Percentiles rank a stretch among this genome's conserved stretches.
Evolutionary conservation across 139 green algal genomes (phyloP).

Genomic region (Chlamydomonas sp.): DNA sequence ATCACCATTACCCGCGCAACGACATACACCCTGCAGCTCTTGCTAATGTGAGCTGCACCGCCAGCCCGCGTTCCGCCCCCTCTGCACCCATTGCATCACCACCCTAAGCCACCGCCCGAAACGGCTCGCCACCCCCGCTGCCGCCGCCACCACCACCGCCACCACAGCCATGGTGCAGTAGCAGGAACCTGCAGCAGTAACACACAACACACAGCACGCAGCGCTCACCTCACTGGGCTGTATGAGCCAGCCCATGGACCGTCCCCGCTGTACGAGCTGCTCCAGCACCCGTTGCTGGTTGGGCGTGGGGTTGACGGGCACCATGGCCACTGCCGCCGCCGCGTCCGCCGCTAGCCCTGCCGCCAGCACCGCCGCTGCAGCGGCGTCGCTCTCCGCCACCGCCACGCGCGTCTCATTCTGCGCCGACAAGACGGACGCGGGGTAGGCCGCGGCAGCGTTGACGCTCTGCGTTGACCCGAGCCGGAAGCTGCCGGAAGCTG

Average conservation of each 20-base stretch:
- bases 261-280: constrained; percentile 48
- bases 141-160: too few relatives aligned
- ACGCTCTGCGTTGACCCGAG: not conserved
- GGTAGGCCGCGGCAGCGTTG: constrained; percentile 7
- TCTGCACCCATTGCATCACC: too few relatives aligned
- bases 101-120: too few relatives aligned
- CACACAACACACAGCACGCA: not conserved
- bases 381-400: not conserved
- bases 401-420: not conserved
- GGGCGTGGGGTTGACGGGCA: constrained; percentile 18
- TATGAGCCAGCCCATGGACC: constrained; percentile 65
- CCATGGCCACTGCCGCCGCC: not conserved
- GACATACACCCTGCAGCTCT: too few relatives aligned
- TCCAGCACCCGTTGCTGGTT: constrained; percentile 31
- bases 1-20: too few relatives aligned
- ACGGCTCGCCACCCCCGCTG: too few relatives aligned
- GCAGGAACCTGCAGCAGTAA: constrained; percentile 1
- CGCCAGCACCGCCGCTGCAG: not conserved
- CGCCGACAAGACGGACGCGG: constrained; percentile 11
- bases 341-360: not conserved
- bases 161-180: not conserved
- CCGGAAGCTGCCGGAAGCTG: too few relatives aligned
- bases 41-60: too few relatives aligned
- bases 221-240: constrained; percentile 51
- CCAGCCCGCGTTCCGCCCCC: too few relatives aligned